Evolutionary conservation across 257 asterid species (phyloP).

Genomic region (Salvia miltiorrhiza): DNA sequence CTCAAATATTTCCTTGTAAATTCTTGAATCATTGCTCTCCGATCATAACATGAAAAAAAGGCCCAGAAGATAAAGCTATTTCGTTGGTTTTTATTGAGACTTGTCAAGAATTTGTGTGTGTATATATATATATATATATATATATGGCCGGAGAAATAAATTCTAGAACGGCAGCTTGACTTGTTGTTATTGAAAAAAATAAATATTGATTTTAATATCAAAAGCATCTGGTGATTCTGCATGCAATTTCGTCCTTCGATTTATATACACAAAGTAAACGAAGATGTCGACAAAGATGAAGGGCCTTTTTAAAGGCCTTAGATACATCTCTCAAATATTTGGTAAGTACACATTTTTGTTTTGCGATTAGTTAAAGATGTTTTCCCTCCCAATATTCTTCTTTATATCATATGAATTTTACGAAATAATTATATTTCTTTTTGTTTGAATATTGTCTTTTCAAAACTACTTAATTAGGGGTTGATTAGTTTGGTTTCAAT

Average conservation of each 20-base stretch:
- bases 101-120: background rate
- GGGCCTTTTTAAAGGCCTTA: constrained; percentile 79
- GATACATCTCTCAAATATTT: constrained; percentile 78
- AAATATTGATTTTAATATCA: background rate
- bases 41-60: constrained; percentile 6
- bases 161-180: background rate
- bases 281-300: constrained; percentile 65
- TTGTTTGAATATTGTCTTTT: too few species aligned
- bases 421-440: too few species aligned
- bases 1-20: constrained; percentile 28
- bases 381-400: too few species aligned
- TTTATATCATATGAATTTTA: too few species aligned
- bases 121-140: too few species aligned
- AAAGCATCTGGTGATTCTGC: background rate
- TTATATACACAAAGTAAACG: background rate
- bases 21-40: constrained; percentile 13
- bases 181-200: background rate
- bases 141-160: background rate
- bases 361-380: background rate
- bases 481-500: too few species aligned
- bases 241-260: background rate
- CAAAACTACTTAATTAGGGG: too few species aligned
- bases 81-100: background rate
- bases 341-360: constrained; percentile 41
- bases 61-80: background rate